Conservation (phyloP, 1,139 yeast species). For the Kodamaea derodonti region DNA sequence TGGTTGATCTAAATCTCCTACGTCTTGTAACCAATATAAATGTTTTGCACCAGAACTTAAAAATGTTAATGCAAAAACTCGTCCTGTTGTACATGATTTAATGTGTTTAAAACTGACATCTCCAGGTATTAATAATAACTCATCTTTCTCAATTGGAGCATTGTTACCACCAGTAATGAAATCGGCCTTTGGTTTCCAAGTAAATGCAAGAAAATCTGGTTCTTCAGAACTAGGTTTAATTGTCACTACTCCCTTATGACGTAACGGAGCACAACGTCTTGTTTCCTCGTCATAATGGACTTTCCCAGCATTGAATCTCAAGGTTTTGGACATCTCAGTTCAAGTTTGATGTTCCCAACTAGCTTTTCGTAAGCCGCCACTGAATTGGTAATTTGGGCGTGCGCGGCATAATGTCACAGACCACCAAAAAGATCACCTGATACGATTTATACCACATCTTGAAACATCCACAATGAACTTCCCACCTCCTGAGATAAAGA, state of each 20-base stretch:
- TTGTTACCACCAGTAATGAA: constrained; percentile 21
- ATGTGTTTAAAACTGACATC: constrained; percentile 84
- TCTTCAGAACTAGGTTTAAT: constrained; percentile 61
- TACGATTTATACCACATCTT: too few species aligned
- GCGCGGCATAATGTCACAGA: too few species aligned
- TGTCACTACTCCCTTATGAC: constrained; percentile 70
- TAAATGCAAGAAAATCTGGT: constrained; percentile 39
- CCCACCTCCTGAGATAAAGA: constrained; percentile 56
- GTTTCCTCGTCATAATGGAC: constrained; percentile 71
- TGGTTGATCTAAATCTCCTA: constrained; percentile 60
- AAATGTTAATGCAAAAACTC: constrained; percentile 82
- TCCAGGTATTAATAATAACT: constrained; percentile 83
- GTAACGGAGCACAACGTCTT: constrained; percentile 68
- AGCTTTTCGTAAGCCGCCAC: too few species aligned
- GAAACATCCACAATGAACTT: too few species aligned
- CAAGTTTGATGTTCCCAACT: too few species aligned
- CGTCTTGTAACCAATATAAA: constrained; percentile 89
- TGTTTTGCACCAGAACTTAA: constrained; percentile 79
- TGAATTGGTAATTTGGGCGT: too few species aligned
- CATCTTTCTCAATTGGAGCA: constrained; percentile 51
- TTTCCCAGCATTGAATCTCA: constrained; percentile 81
- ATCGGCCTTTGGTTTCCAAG: constrained; percentile 39
- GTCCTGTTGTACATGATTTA: constrained; percentile 71
- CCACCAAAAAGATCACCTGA: too few species aligned
- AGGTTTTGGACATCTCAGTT: constrained; percentile 10